Evolutionary conservation across 2,329 filamentous ascomycete species (phyloP), one percentile per base, ranked within the genome.

Genomic region (Exophiala viscosa): DNA sequence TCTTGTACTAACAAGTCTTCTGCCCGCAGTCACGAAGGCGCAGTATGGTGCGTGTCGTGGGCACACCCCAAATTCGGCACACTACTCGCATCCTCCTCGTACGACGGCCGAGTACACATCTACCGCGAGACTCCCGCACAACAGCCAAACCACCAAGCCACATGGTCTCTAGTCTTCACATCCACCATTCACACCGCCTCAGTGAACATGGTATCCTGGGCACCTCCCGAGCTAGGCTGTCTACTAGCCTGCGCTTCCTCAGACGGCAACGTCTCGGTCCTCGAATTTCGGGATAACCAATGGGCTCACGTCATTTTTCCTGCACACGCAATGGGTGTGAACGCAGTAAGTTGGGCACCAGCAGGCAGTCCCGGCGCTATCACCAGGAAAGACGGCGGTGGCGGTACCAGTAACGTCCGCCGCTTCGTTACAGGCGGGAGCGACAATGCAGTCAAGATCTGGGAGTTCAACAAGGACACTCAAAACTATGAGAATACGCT

Each of bases 1-100:
- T 5, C 7, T 23, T 36, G 41, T 23, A 18, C 28, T 38, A 5
- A 32, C 36, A 40, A 14, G 31, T 47, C 7, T 38, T 23, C n/a
- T n/a, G n/a, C 3, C 39, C 53, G 62, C 65, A 95, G 92, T 61
- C 93, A 99, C 69, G 93, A 99, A 72, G 92, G 92, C 59, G 90
- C 93, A 33, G 92, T 99, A 54, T 99, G 93, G 93, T 95, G 89
- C 70, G 89, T 97, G 54, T 87, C 91, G 64, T 99, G 93, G 93
- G 91, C 92, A 44, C 93, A 99, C 69, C 93, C 93, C 59, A 97
- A 99, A 71, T 97, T 95, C 73, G 93, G 93, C 76, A 96, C 92
- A 70, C 96, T 99, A 68, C 86, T 99, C 56, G 93, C 93, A 50
- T 95, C 90, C 58, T 89, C 90, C 46, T 90, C 88, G 61, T 99